These are phyloP conservation scores for Pseudogymnoascus sp. DNA, from an alignment of 2,329 filamentous ascomycete species.

Conservation along the genomic window DNA sequence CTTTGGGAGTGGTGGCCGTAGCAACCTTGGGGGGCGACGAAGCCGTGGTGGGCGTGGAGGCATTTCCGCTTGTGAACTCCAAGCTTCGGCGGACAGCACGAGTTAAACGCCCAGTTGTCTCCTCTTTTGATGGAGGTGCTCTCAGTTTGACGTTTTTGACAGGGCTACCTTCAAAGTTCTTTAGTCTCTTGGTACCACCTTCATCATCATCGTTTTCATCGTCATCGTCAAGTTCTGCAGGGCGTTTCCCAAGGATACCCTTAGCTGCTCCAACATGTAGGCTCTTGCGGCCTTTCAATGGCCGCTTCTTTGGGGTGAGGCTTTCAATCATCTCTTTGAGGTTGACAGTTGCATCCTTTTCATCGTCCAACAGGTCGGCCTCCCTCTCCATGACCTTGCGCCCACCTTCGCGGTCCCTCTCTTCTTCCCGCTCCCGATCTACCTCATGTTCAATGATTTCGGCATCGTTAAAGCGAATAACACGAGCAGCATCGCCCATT, in stretches of 20 bases:
- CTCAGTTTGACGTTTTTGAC: conserved; percentile 68
- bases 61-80: conserved; percentile 32
- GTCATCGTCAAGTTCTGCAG: conserved; percentile 59
- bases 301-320: conserved; percentile 67
- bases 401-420: conserved; percentile 53
- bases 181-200: conserved; percentile 61
- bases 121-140: conserved; percentile 59
- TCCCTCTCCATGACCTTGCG: conserved; percentile 49
- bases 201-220: conserved; percentile 52
- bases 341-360: conserved; percentile 57
- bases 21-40: conserved; percentile 41
- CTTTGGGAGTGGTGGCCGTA: conserved; percentile 47
- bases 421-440: conserved; percentile 53
- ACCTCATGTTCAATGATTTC: conserved; percentile 54
- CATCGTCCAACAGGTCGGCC: conserved; percentile 41
- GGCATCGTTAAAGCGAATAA: conserved; percentile 60
- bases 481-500: conserved; percentile 26
- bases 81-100: conserved; percentile 43
- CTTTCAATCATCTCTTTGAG: conserved; percentile 72
- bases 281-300: conserved; percentile 63
- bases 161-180: conserved; percentile 64
- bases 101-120: conserved; percentile 54
- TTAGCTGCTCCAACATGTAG: conserved; percentile 67
- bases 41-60: conserved; percentile 36
- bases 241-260: conserved; percentile 67